These are phyloP conservation scores for Pezicula radicicola DNA, from an alignment of 2,329 filamentous ascomycete species.

Conservation along the genomic window DNA sequence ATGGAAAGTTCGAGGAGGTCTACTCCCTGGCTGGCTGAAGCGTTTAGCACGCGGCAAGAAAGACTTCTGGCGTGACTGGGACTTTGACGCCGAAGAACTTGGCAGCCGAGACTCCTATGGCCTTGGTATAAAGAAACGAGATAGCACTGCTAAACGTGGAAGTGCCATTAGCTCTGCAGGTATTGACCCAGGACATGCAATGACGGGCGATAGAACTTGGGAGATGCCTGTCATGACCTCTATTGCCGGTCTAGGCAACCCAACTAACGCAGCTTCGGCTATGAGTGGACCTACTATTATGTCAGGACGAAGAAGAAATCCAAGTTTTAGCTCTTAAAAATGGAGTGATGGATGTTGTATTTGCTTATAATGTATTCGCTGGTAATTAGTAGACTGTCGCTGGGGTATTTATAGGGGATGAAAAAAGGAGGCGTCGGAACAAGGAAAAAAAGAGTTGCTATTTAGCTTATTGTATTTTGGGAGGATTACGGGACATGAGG, in stretches of 20 bases:
- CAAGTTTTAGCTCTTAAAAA: too few species aligned
- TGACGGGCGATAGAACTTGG: conserved; percentile 13
- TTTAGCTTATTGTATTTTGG: background rate
- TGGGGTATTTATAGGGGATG: background rate
- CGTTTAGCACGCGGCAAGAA: conserved; percentile 2
- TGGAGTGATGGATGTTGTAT: background rate
- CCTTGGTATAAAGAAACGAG: background rate
- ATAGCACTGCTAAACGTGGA: background rate
- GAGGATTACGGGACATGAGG: too few species aligned
- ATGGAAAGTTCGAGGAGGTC: conserved; percentile 18
- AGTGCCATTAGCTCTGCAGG: background rate
- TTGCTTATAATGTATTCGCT: background rate
- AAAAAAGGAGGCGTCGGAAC: background rate
- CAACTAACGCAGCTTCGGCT: background rate
- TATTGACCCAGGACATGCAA: background rate
- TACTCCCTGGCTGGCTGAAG: conserved; percentile 16
- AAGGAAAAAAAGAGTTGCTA: background rate
- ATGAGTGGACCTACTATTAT: background rate
- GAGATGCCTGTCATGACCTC: conserved; percentile 10
- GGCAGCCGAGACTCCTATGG: conserved; percentile 9
- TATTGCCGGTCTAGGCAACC: background rate
- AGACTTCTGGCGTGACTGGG: conserved; percentile 19
- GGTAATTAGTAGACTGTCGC: background rate
- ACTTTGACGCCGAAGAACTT: conserved; percentile 18
- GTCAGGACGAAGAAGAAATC: background rate